Percentiles rank a stretch among this genome's conserved stretches.
phyloP scores from a whole-genome alignment of 148 eudicot species.

The Vaccinium myrtillus region DNA sequence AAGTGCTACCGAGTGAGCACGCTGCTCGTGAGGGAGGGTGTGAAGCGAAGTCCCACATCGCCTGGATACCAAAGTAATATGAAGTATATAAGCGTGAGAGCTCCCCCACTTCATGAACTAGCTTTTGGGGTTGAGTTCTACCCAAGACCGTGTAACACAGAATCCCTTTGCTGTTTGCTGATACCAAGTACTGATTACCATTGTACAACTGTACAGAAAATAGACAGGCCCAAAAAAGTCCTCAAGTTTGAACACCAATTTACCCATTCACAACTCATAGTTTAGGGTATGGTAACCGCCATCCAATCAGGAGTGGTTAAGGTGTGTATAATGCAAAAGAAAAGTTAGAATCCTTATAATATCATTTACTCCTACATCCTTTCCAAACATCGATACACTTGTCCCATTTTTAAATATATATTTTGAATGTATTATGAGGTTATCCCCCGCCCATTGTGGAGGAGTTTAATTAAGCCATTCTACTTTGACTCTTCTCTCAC shows the following conservation, averaged over 20 bases:
- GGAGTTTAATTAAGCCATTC: not conserved
- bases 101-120: too few species aligned
- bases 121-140: too few species aligned
- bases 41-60: too few species aligned
- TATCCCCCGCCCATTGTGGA: not conserved
- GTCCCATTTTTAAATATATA: too few species aligned
- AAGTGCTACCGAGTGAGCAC: too few species aligned
- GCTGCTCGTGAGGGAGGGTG: too few species aligned
- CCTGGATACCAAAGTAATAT: too few species aligned
- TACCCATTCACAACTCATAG: not conserved
- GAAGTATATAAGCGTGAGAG: too few species aligned
- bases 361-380: not conserved
- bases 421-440: not conserved
- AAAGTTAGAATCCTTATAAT: not conserved
- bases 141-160: too few species aligned
- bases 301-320: not conserved
- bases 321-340: not conserved
- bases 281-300: not conserved
- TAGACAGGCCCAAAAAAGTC: not conserved
- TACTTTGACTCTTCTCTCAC: constrained; percentile 33
- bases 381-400: not conserved
- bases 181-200: not conserved
- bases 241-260: not conserved
- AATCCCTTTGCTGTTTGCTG: not conserved
- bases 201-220: not conserved